Evolutionary conservation across 306 rosid species (phyloP).

Genomic region (Glycine latifolia): DNA sequence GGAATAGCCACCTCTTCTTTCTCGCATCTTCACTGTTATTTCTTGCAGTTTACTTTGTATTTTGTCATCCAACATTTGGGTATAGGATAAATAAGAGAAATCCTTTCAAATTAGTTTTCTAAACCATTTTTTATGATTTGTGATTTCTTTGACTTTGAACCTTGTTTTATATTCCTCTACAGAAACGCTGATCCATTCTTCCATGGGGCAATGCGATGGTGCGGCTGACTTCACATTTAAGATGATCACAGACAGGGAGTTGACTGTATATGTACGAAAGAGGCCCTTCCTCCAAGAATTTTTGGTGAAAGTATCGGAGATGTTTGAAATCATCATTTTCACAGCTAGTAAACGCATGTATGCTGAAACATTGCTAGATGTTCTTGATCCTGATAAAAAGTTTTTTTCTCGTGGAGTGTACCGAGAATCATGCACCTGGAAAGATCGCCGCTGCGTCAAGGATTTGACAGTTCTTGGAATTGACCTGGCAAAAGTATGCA

Average conservation of each 20-base stretch:
- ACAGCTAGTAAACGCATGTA: constrained; percentile 84
- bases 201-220: constrained; percentile 53
- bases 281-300: constrained; percentile 77
- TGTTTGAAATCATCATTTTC: constrained; percentile 86
- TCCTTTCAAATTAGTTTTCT: not conserved
- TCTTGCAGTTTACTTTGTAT: not conserved
- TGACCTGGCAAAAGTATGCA: constrained; percentile 82
- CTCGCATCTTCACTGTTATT: not conserved
- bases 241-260: constrained; percentile 63
- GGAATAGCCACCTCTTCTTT: not conserved
- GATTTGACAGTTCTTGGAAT: constrained; percentile 90
- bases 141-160: not conserved
- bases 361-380: constrained; percentile 78
- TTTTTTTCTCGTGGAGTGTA: constrained; percentile 70
- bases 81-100: not conserved
- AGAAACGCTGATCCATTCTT: constrained; percentile 91
- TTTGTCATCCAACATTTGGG: not conserved
- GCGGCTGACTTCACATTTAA: constrained; percentile 72
- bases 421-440: constrained; percentile 76
- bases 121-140: not conserved
- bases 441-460: constrained; percentile 72
- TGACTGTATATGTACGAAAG: constrained; percentile 69
- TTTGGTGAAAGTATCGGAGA: constrained; percentile 77
- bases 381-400: constrained; percentile 75
- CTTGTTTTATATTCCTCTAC: constrained; percentile 34